Evolutionary conservation across 495 filamentous ascomycete genomes (phyloP).

Genomic region (Penicillium coffeae): DNA sequence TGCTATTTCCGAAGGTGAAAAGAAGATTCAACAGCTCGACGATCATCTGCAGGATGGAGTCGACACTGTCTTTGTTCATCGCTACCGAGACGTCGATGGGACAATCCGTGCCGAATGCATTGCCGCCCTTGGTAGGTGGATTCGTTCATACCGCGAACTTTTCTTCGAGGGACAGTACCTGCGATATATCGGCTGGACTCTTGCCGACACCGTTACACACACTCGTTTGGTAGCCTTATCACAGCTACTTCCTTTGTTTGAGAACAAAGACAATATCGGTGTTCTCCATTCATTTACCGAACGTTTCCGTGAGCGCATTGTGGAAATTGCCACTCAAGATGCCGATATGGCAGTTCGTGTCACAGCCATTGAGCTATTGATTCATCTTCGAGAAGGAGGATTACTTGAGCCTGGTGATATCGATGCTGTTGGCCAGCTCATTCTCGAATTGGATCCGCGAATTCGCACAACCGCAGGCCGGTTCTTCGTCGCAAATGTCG

Average conservation of each 20-base stretch:
- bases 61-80: constrained; percentile 86
- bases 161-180: constrained; percentile 87
- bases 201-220: constrained; percentile 68
- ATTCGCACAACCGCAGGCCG: constrained; percentile 82
- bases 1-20: constrained; percentile 61
- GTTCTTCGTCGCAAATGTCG: constrained; percentile 84
- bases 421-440: constrained; percentile 74
- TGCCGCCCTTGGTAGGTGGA: constrained; percentile 80
- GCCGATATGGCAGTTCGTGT: constrained; percentile 73
- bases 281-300: constrained; percentile 85
- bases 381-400: constrained; percentile 75
- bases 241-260: constrained; percentile 72
- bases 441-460: constrained; percentile 80
- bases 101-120: constrained; percentile 83
- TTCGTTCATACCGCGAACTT: constrained; percentile 71
- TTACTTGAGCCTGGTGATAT: constrained; percentile 88
- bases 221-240: constrained; percentile 76
- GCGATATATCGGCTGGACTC: constrained; percentile 90
- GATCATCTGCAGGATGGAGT: constrained; percentile 74
- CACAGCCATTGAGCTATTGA: constrained; percentile 72
- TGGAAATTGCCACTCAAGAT: constrained; percentile 88
- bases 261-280: constrained; percentile 67
- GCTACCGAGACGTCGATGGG: constrained; percentile 90
- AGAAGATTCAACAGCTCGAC: constrained; percentile 60
- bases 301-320: constrained; percentile 77